A percentile compares a stretch with the other conserved stretches of the same genome.
Evolutionary conservation across 306 rosid genomes (phyloP).

Genomic region (Medicago ruthenica): DNA sequence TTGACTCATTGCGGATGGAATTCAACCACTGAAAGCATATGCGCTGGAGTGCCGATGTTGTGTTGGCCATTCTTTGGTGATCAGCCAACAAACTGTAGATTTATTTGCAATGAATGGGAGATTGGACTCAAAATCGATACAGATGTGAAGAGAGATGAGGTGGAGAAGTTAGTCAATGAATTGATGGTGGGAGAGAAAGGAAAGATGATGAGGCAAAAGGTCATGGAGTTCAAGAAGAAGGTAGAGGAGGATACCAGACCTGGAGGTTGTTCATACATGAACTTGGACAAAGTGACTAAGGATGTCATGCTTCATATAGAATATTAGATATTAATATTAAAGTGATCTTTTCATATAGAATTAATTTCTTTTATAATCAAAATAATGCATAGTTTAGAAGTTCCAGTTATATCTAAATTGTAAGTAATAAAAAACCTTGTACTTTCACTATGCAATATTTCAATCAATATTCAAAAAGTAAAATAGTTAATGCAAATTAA

Average conservation of each 20-base stretch:
- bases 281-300: no score
- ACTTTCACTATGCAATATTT: no score
- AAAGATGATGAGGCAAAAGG: slow-evolving; percentile 31
- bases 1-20: slow-evolving; percentile 53
- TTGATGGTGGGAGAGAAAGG: slow-evolving; percentile 49
- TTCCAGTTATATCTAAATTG: no score
- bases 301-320: no score
- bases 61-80: slow-evolving; percentile 48
- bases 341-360: no score
- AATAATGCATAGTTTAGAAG: no score
- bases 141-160: slow-evolving; percentile 40
- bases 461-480: no score
- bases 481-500: no score
- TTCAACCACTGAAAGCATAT: slow-evolving; percentile 39
- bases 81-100: slow-evolving; percentile 40
- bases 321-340: no score
- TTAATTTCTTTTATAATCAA: no score
- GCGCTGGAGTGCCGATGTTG: slow-evolving; percentile 42
- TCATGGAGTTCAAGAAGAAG: slow-evolving; percentile 35
- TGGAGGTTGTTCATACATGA: slow-evolving; percentile 11
- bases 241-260: slow-evolving; percentile 32
- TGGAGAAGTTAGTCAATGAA: slow-evolving; percentile 43
- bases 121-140: slow-evolving; percentile 40
- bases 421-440: no score
- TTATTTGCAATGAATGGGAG: slow-evolving; percentile 33